Percentiles rank a stretch among this genome's conserved stretches.
phyloP scores from a whole-genome alignment of 164 flowering plant genomes.

The Magnolia sinica region DNA sequence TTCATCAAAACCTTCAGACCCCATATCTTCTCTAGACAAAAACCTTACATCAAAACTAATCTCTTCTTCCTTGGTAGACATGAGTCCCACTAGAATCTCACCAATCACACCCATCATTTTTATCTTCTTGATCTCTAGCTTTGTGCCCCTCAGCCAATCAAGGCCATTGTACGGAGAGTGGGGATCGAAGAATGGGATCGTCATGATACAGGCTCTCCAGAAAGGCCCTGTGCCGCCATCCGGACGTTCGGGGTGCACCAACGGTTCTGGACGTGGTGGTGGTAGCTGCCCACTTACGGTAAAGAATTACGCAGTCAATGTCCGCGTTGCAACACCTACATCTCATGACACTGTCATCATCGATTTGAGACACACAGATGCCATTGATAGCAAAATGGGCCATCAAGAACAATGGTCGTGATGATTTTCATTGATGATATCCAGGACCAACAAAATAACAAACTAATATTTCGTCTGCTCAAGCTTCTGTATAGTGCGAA shows the following conservation, averaged over 20 bases:
- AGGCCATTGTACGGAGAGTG: neutral
- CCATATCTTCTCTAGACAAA: too few species aligned
- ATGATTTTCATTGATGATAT: neutral
- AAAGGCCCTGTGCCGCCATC: slow-evolving; percentile 2
- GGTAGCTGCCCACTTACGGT: neutral
- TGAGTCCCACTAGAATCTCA: neutral
- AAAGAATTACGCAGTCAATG: neutral
- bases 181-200: neutral
- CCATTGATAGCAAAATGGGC: neutral
- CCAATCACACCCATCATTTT: neutral
- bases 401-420: neutral
- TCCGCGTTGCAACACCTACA: neutral
- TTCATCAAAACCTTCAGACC: too few species aligned
- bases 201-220: slow-evolving; percentile 1
- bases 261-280: neutral
- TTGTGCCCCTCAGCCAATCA: neutral
- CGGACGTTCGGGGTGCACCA: neutral
- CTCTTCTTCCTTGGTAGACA: neutral
- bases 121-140: neutral
- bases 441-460: too few species aligned
- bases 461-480: too few species aligned
- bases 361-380: neutral
- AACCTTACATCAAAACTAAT: too few species aligned
- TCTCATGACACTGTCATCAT: neutral
- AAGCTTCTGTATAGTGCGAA: too few species aligned